These are phyloP conservation scores for Chalciporus sphaerocephalus DNA, from an alignment of 768 basidiomycete species.

Conservation along the genomic window DNA sequence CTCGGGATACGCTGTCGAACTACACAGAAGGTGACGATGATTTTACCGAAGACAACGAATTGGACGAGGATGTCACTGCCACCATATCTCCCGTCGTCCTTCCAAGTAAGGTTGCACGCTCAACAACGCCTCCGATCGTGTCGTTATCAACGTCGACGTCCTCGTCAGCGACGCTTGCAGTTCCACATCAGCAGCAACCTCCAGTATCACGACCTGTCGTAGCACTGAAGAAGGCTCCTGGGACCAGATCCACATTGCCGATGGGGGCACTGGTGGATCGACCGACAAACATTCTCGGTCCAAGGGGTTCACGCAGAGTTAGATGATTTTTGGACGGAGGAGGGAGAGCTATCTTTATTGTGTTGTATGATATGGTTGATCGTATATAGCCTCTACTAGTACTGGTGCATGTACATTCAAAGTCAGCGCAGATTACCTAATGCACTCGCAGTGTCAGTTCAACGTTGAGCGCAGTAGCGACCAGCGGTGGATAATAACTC, in stretches of 20 bases:
- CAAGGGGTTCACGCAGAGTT: constrained; percentile 29
- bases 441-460: neutral
- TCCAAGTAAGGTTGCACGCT: constrained; percentile 10
- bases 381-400: neutral
- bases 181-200: constrained; percentile 11
- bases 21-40: constrained; percentile 22
- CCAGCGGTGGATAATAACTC: neutral
- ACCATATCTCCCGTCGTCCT: constrained; percentile 11
- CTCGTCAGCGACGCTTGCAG: constrained; percentile 32
- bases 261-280: constrained; percentile 30
- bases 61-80: constrained; percentile 18
- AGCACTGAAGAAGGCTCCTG: constrained; percentile 20
- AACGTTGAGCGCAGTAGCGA: constrained; percentile 4
- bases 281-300: constrained; percentile 33
- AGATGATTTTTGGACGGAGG: constrained; percentile 13
- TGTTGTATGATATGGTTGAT: constrained; percentile 1
- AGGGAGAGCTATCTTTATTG: constrained; percentile 10
- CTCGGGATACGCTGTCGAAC: constrained; percentile 16
- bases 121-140: constrained; percentile 21
- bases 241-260: constrained; percentile 21
- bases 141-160: constrained; percentile 38
- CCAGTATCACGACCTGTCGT: constrained; percentile 3
- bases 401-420: too few species aligned
- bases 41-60: constrained; percentile 9
- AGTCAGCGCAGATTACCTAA: constrained; percentile 23